Base-by-base conservation (phyloP, 139 green algal species). In the Chlorella sp. region DNA sequence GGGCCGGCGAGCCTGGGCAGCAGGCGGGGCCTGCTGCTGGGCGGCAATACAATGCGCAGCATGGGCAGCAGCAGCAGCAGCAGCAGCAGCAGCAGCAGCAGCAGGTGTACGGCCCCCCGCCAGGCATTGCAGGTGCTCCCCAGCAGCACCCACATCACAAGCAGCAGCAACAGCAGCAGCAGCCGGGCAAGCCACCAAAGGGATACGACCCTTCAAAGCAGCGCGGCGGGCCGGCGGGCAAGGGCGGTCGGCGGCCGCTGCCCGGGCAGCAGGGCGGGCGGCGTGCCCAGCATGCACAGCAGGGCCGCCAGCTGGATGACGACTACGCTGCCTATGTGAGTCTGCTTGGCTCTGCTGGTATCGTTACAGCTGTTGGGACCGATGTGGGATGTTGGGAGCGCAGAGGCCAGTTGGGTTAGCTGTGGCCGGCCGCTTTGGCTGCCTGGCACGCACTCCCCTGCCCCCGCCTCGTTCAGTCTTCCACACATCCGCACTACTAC, bases 291-390 rank as follows among this genome's bases (percentile, higher is more conserved):
- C 30, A 44, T 4, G n/a, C 20, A 17, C 65, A 72, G 65, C 65
- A 72, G 65, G n/a, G 20, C 15, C 65, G 36, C n/a, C 65, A 72
- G 65, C 69, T 75, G 34, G 69, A 75, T 32, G 69, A 75, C 69
- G 36, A 75, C 69, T 75, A 75, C 15, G 34, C 69, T 18, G 69
- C 69, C 20, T 75, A 75, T 73, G 51, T 60, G 51, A 60, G 51
- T n/a, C 15, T 21, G 51, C 51, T n/a, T n/a, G n/a, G n/a, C n/a
- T n/a, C n/a, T n/a, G n/a, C n/a, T n/a, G n/a, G n/a, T n/a, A n/a
- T n/a, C n/a, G n/a, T n/a, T n/a, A n/a, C n/a, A n/a, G n/a, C n/a
- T n/a, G n/a, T n/a, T n/a, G n/a, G n/a, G n/a, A n/a, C n/a, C n/a
- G n/a, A n/a, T n/a, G n/a, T 51, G 44, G 44, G 44, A 51, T 51